Conservation (phyloP, 2,329 filamentous ascomycete species). For the Cordyceps cateniannulata region DNA sequence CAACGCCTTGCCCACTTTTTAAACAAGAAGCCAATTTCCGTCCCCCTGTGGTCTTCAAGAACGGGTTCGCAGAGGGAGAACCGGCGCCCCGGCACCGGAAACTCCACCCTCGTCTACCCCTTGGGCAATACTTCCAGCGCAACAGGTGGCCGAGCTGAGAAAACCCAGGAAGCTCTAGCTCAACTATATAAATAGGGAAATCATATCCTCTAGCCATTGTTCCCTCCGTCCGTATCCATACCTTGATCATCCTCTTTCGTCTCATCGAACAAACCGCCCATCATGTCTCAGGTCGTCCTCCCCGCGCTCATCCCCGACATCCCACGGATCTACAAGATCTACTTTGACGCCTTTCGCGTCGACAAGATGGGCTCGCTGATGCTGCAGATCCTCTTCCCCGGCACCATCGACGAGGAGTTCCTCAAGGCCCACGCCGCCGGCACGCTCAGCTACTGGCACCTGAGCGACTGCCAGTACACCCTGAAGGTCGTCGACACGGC, state of each 20-base stretch:
- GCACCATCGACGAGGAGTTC: constrained; percentile 29
- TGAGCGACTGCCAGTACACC: constrained; percentile 36
- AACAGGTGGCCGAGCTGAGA: not conserved
- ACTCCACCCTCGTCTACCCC: not conserved
- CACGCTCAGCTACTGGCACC: constrained; percentile 34
- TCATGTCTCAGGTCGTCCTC: constrained; percentile 34
- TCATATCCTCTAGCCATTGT: not conserved
- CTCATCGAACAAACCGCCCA: not conserved
- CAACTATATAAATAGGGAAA: not conserved
- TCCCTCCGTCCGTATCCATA: not conserved
- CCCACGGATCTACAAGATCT: constrained; percentile 37
- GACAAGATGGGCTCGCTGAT: constrained; percentile 33
- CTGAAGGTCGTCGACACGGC: constrained; percentile 40
- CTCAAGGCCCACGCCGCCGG: constrained; percentile 36
- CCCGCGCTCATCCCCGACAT: constrained; percentile 42
- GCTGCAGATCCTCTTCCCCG: constrained; percentile 36
- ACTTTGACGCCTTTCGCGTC: constrained; percentile 38
- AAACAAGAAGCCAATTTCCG: not conserved
- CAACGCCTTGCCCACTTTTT: not conserved
- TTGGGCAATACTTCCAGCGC: not conserved
- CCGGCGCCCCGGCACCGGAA: not conserved
- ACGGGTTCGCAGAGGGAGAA: not conserved
- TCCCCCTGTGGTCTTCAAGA: not conserved
- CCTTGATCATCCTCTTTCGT: not conserved
- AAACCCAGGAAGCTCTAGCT: not conserved